A percentile compares a stretch with the other conserved stretches of the same genome.
Conservation (phyloP, 1,284 basidiomycete genomes). For the Farysia itapuensis region DNA sequence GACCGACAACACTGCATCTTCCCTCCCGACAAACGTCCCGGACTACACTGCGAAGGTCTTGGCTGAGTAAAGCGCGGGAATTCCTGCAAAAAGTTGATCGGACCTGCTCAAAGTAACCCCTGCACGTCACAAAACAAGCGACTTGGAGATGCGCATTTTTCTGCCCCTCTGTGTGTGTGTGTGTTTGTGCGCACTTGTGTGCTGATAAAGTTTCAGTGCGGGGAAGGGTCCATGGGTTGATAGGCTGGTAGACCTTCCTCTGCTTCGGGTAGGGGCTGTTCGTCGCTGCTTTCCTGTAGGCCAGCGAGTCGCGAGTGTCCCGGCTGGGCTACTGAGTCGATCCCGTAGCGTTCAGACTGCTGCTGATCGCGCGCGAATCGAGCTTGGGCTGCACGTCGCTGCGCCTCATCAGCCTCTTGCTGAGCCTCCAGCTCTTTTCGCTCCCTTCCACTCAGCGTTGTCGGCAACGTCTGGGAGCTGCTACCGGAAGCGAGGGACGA, state of each 20-base stretch:
- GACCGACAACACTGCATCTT: too few species aligned
- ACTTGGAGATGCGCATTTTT: too few species aligned
- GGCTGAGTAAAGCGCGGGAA: too few species aligned
- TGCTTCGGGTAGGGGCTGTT: constrained; percentile 11
- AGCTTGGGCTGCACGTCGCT: constrained; percentile 17
- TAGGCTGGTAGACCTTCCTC: constrained; percentile 29
- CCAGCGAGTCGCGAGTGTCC: constrained; percentile 1
- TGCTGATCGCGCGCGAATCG: constrained; percentile 22
- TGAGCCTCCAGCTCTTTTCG: constrained; percentile 24
- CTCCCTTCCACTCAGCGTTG: constrained; percentile 13
- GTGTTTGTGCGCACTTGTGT: neutral
- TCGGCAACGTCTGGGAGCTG: constrained; percentile 1
- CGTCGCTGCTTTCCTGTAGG: constrained; percentile 22
- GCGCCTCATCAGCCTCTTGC: constrained; percentile 27
- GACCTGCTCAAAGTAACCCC: too few species aligned
- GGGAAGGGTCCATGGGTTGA: constrained; percentile 12
- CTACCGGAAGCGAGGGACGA: neutral
- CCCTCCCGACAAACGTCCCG: too few species aligned
- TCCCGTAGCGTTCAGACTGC: constrained; percentile 19
- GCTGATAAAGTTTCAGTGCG: neutral
- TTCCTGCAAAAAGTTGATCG: too few species aligned
- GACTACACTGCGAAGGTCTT: too few species aligned
- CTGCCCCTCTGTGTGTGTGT: too few species aligned
- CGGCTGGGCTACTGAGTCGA: neutral
- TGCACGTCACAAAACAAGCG: too few species aligned